Conservation (phyloP, 2,329 filamentous ascomycete genomes). For the Penicillium sp. region DNA sequence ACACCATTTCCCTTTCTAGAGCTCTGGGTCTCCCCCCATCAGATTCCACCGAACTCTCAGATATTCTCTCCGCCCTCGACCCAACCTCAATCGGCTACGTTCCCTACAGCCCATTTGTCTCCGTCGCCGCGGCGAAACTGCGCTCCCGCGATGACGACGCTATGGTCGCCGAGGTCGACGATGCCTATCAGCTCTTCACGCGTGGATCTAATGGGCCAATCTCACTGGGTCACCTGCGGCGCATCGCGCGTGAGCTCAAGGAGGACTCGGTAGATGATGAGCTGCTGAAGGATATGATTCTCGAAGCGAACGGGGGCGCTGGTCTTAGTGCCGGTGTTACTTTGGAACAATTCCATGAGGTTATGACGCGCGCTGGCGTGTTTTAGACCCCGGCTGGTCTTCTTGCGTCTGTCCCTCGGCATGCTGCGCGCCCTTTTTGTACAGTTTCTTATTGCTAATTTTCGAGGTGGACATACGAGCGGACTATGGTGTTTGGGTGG, state of each 20-base stretch:
- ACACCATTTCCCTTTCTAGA: conserved; percentile 48
- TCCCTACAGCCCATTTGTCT: conserved; percentile 79
- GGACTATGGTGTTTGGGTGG: not conserved
- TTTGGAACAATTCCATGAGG: conserved; percentile 79
- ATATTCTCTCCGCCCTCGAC: conserved; percentile 81
- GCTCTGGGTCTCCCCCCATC: conserved; percentile 78
- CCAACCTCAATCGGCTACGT: conserved; percentile 79
- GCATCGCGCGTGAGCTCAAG: conserved; percentile 79
- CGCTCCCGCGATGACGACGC: conserved; percentile 61
- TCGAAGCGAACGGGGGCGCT: conserved; percentile 85
- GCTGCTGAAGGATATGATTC: conserved; percentile 87
- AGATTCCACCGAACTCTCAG: conserved; percentile 68
- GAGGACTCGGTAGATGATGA: conserved; percentile 79
- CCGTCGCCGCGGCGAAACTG: conserved; percentile 85
- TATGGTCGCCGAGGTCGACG: conserved; percentile 72
- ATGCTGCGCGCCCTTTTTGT: not conserved
- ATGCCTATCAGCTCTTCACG: conserved; percentile 82
- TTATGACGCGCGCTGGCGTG: conserved; percentile 83
- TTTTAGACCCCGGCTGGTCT: conserved; percentile 61
- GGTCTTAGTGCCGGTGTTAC: conserved; percentile 73
- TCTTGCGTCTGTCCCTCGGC: not conserved
- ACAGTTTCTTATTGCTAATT: conserved; percentile 1
- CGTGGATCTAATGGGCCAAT: conserved; percentile 64
- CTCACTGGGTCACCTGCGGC: conserved; percentile 74
- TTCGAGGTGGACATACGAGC: conserved; percentile 11